phyloP scores from a whole-genome alignment of 2,329 filamentous ascomycete genomes.

The Talaromyces pinophilus region DNA sequence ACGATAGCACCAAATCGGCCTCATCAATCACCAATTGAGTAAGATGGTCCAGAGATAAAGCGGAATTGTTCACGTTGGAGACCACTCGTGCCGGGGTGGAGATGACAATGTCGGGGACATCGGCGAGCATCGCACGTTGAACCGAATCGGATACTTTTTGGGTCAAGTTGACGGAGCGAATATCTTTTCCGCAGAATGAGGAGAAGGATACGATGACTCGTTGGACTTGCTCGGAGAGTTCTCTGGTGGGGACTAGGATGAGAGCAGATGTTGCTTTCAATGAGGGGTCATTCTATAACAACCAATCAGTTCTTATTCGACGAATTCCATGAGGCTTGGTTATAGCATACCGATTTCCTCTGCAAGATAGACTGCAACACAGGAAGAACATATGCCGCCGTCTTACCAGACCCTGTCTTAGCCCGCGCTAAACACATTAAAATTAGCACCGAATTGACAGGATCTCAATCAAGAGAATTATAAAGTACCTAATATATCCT shows the following conservation, averaged over 20 bases:
- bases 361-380: slow-evolving; percentile 82
- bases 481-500: slow-evolving; percentile 70
- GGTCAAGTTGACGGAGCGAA: slow-evolving; percentile 81
- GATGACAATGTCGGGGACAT: slow-evolving; percentile 83
- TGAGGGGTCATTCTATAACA: slow-evolving; percentile 37
- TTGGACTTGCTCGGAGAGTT: slow-evolving; percentile 88
- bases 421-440: slow-evolving; percentile 64
- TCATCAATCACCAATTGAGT: slow-evolving; percentile 87
- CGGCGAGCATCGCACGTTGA: slow-evolving; percentile 80
- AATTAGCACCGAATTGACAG: slow-evolving; percentile 25
- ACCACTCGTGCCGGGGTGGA: slow-evolving; percentile 85
- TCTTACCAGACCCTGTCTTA: slow-evolving; percentile 96
- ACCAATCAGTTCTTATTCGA: too few relatives aligned
- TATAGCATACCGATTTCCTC: slow-evolving; percentile 63
- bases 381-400: slow-evolving; percentile 89
- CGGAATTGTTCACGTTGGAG: slow-evolving; percentile 71
- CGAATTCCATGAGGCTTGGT: too few relatives aligned
- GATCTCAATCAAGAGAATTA: too few relatives aligned
- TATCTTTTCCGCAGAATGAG: slow-evolving; percentile 79
- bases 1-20: slow-evolving; percentile 88
- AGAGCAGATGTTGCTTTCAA: slow-evolving; percentile 66
- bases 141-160: slow-evolving; percentile 89
- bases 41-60: slow-evolving; percentile 70
- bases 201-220: slow-evolving; percentile 76
- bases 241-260: slow-evolving; percentile 89